phyloP scores from a whole-genome alignment of 1,284 basidiomycete genomes.

The Ganoderma sinense region DNA sequence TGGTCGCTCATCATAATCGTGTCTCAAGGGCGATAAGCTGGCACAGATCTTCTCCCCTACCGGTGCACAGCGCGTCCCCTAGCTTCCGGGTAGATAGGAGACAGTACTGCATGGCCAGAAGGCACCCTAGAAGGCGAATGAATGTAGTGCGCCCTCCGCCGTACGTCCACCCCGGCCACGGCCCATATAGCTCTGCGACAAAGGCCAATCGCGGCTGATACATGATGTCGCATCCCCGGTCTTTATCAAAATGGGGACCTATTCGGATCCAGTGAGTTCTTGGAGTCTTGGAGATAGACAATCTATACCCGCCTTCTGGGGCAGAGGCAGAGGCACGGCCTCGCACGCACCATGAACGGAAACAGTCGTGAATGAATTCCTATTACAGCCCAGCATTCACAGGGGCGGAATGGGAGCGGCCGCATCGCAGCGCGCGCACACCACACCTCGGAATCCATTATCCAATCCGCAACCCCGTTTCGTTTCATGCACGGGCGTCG shows the following conservation, averaged over 20 bases:
- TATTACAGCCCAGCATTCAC: neutral
- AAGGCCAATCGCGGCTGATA: neutral
- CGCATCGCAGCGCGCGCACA: neutral
- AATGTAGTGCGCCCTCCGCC: slow-evolving; percentile 28
- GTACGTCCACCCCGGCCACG: slow-evolving; percentile 23
- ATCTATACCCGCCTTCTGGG: neutral
- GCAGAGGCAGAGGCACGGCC: neutral
- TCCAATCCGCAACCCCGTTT: neutral
- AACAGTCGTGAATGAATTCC: neutral
- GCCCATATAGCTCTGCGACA: neutral
- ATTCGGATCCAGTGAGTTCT: neutral
- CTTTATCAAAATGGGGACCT: neutral
- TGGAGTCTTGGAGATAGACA: neutral
- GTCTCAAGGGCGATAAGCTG: slow-evolving; percentile 27
- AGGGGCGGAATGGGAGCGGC: neutral
- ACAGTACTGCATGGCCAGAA: slow-evolving; percentile 13
- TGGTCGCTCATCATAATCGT: slow-evolving; percentile 19
- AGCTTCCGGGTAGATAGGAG: slow-evolving; percentile 9
- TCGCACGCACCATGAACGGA: neutral
- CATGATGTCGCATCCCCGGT: neutral
- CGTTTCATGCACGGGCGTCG: neutral
- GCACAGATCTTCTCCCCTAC: slow-evolving; percentile 10
- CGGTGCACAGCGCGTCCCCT: slow-evolving; percentile 11
- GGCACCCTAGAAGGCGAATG: slow-evolving; percentile 23
- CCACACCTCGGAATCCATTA: neutral